Conservation (phyloP, 345 rosid genomes). For the Nasturtium officinale region DNA sequence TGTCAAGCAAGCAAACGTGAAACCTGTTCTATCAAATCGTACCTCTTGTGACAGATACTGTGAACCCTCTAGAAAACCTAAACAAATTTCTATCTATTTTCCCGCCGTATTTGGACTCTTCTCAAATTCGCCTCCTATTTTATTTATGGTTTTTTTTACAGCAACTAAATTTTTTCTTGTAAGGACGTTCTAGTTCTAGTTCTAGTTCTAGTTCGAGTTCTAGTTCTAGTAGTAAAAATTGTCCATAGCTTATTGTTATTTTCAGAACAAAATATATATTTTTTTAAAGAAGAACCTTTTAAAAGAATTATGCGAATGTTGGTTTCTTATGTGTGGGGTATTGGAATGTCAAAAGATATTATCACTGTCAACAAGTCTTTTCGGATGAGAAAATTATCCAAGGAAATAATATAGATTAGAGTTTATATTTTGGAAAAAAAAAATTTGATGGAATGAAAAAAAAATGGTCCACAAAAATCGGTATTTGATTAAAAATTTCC, state of each 20-base stretch:
- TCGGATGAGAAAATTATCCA: neutral
- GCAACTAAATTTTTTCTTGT: neutral
- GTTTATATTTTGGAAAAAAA: neutral
- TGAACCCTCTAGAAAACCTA: constrained; percentile 19
- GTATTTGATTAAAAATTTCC: neutral
- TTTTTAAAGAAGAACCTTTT: no score
- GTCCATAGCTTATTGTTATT: neutral
- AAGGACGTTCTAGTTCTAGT: neutral
- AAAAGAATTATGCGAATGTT: no score
- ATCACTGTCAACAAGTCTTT: neutral
- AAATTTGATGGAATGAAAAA: no score
- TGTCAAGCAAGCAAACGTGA: constrained; percentile 30
- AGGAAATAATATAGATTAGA: neutral
- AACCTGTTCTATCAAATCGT: constrained; percentile 1
- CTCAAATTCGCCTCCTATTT: neutral
- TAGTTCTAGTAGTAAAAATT: no score
- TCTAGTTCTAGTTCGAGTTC: no score
- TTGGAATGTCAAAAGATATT: neutral
- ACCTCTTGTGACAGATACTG: neutral
- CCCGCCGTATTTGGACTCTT: constrained; percentile 25
- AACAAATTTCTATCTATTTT: neutral
- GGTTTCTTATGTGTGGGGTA: neutral
- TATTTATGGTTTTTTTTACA: neutral
- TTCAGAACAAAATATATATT: neutral
- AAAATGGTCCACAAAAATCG: neutral